Base-by-base conservation (phyloP, 2,329 filamentous ascomycete species). In the Metarhizium sp. region DNA sequence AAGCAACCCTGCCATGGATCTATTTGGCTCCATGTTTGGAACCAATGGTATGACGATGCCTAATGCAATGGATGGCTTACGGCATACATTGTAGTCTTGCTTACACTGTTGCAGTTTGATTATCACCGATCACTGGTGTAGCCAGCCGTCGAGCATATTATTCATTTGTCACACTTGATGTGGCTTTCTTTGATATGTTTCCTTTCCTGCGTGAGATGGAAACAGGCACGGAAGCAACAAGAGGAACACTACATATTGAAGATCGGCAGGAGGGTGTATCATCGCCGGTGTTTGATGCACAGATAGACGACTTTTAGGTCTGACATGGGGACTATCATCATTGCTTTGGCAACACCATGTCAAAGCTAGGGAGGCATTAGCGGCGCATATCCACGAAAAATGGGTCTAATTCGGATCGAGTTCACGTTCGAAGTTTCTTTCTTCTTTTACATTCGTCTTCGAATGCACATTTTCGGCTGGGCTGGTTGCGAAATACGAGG, bases 1-100 rank as follows among this genome's bases (percentile, higher is more conserved):
- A 34, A 11, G n/a, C 34, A 14, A 20, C 43, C 38, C 45, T 40
- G 30, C 20, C 30, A 8, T 78, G 30, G 80, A 82, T 58, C 69
- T 70, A 10, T 81, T 81, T 60, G 71, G 71, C 30, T 70, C 66
- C 32, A 74, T 82, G 63, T 80, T 81, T 63, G 71, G 70, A 20
- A 5, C 47, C 14, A 67, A 66, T 25, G 68, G 66, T 45, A 70
- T 76, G 62, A 62, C 67, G 42, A 71, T 69, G 51, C 70, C 70
- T 13, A 69, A 67, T 53, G 63, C 64, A 38, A 36, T 70, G 56
- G 67, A 68, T 25, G 66, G 66, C 38, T 57, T 73, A 55, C 59
- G 66, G 57, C 59, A 71, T 38, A 61, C 64, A 54, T 62, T 66
- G 32, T 71, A 62, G 62, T 48, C 6, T 48, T 30, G 45, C 20